Evolutionary conservation across 192 early-diverging fungal species (phyloP), one percentile per base, ranked within the genome.

Genomic region (Coemansia sp.): DNA sequence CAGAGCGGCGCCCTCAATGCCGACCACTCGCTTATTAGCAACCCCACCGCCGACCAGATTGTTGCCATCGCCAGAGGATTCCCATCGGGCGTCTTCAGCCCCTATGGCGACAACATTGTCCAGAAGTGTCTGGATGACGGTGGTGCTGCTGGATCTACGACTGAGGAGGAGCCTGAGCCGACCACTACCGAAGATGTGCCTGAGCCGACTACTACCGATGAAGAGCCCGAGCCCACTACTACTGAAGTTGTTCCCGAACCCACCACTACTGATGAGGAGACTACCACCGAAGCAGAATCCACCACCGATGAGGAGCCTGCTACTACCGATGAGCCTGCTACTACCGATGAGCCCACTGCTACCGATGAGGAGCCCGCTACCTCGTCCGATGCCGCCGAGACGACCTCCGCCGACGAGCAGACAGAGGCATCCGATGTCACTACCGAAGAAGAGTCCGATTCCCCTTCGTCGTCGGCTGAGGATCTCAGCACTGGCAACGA

Each of bases 11-110:
- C 19, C 1, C 9, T 80, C 15, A 67, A 61, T 54, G 50, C 56
- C 40, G 67, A 80, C 59, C 44, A 69, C 54, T 40, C 64, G 23
- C 61, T 80, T 32, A 16, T 68, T 42, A 6, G 56, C 0, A 74
- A 67, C 59, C 72, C 77, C 0, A 74, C 69, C 5, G 39, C 39
- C 26, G 61, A 18, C 23, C 64, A 70, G 47, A 60, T 80, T 11
- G 23, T 52, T 18, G 38, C 19, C 5, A 56, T 72, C 40, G 72
- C 61, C 10, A 56, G n/a, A 15, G 23, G n/a, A 6, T 43, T 71
- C 58, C 72, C 72, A 16, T 48, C 62, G 7, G 77, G 72, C 16
- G 38, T 75, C 52, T 80, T 80, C 39, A 61, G 59, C 49, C 77
- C 77, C 8, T 68, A 65, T 45, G 77, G 65, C 3, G 71, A 79